Percentiles rank a stretch among this genome's conserved stretches.
Evolutionary conservation across 305 asterid species (phyloP).

Genomic region (Fraxinus angustifolia): DNA sequence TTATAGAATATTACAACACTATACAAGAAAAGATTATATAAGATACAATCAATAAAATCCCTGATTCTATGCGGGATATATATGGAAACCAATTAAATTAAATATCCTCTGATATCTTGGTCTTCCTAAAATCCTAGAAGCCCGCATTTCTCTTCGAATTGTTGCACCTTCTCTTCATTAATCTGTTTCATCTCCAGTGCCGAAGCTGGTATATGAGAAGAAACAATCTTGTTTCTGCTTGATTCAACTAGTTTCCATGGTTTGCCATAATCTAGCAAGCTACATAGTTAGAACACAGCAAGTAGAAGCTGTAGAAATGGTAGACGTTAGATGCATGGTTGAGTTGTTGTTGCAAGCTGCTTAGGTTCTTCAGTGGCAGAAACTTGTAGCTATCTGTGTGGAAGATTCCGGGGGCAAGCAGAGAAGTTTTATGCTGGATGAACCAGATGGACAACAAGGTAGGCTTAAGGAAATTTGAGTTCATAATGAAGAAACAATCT

Average conservation of each 20-base stretch:
- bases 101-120: not conserved
- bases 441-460: not conserved
- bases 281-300: not conserved
- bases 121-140: not conserved
- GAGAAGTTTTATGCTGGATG: not conserved
- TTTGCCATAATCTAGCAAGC: not conserved
- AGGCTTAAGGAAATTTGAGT: not conserved
- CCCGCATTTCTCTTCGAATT: not conserved
- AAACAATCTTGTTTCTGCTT: not conserved
- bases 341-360: not conserved
- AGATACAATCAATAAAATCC: too few species aligned
- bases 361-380: not conserved
- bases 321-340: not conserved
- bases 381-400: not conserved
- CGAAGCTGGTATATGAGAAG: not conserved
- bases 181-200: not conserved
- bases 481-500: not conserved
- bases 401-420: not conserved
- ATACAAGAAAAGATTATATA: too few species aligned
- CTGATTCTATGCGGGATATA: too few species aligned
- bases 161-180: not conserved
- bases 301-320: not conserved
- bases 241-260: not conserved
- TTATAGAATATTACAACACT: too few species aligned
- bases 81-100: too few species aligned